These are phyloP conservation scores for Rosellinia necatrix DNA, from an alignment of 2,329 filamentous ascomycete species.

Conservation along the genomic window DNA sequence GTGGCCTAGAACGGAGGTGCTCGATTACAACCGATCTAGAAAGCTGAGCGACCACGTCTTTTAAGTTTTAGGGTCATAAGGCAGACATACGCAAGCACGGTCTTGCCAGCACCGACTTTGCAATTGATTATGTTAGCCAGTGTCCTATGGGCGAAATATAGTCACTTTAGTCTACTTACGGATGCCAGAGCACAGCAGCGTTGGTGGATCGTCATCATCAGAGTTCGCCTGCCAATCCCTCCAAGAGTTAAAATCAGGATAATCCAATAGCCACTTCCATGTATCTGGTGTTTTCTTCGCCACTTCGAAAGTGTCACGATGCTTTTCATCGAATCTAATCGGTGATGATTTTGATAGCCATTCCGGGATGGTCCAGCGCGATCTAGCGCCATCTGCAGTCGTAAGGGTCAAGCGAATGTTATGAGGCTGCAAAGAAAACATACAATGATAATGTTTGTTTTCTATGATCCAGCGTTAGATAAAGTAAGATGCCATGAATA, in stretches of 20 bases:
- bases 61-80: not conserved
- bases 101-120: slow-evolving; percentile 14
- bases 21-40: slow-evolving; percentile 15
- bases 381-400: not conserved
- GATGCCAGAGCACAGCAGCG: slow-evolving; percentile 12
- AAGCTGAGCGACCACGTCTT: not conserved
- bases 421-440: not conserved
- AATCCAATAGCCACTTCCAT: slow-evolving; percentile 6
- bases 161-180: slow-evolving; percentile 6
- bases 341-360: slow-evolving; percentile 7
- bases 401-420: not conserved
- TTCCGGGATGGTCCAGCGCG: not conserved
- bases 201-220: slow-evolving; percentile 3
- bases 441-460: slow-evolving; percentile 1
- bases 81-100: slow-evolving; percentile 15
- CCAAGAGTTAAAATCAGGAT: slow-evolving; percentile 6
- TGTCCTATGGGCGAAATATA: not conserved
- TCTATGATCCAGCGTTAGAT: slow-evolving; percentile 1
- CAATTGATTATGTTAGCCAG: not conserved
- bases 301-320: slow-evolving; percentile 6
- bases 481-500: not conserved
- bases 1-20: not conserved
- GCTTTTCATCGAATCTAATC: slow-evolving; percentile 6
- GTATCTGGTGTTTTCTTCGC: slow-evolving; percentile 13
- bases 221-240: not conserved